phyloP scores from a whole-genome alignment of 208 protist species.

The Leishmania turanica region DNA sequence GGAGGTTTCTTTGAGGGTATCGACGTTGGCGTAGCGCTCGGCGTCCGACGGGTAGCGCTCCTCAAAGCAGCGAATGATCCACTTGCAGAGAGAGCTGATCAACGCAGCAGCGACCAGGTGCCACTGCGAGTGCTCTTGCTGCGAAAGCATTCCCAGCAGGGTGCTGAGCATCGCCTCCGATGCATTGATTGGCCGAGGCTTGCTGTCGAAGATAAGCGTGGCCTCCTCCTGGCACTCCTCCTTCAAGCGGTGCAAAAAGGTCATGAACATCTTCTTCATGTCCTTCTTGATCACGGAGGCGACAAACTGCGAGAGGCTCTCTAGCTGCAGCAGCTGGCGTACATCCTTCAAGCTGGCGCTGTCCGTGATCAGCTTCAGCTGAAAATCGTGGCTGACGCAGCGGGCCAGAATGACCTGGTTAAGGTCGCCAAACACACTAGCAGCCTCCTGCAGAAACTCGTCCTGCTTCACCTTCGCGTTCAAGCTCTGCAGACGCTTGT shows the following conservation, averaged over 20 bases:
- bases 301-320: constrained; percentile 69
- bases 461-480: constrained; percentile 10
- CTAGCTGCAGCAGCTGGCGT: constrained; percentile 55
- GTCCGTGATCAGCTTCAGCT: constrained; percentile 78
- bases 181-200: constrained; percentile 30
- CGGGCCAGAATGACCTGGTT: constrained; percentile 70
- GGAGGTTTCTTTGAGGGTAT: constrained; percentile 64
- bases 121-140: constrained; percentile 66
- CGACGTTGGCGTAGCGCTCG: constrained; percentile 34
- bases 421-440: constrained; percentile 58
- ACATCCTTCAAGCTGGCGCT: constrained; percentile 66
- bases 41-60: constrained; percentile 30
- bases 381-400: constrained; percentile 85
- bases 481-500: constrained; percentile 42
- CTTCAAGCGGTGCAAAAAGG: constrained; percentile 75
- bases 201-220: constrained; percentile 38
- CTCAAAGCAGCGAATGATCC: constrained; percentile 61
- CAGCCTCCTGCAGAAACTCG: constrained; percentile 46
- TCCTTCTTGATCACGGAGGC: constrained; percentile 71
- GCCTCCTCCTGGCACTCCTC: constrained; percentile 74
- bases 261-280: constrained; percentile 83
- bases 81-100: constrained; percentile 69
- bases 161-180: constrained; percentile 64
- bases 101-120: constrained; percentile 77
- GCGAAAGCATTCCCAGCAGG: constrained; percentile 67